Percentiles rank a stretch among this genome's conserved stretches.
Conservation (phyloP, 306 rosid genomes). For the Abrus precatorius region DNA sequence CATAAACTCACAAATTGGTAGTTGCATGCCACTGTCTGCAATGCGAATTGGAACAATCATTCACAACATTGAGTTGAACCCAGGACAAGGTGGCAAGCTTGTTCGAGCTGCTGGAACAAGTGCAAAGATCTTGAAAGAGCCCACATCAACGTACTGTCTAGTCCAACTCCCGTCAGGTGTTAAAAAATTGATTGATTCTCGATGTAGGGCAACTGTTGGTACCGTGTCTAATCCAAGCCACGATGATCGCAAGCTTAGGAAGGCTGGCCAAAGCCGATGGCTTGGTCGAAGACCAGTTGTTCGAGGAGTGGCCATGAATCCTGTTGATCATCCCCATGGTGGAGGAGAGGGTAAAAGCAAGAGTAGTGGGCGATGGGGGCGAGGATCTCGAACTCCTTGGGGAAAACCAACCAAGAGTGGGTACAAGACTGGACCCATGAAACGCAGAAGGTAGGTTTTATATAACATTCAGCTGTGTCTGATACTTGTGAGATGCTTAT, state of each 20-base stretch:
- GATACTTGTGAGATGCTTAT: constrained; percentile 24
- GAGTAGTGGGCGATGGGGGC: constrained; percentile 72
- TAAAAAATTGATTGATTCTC: constrained; percentile 72
- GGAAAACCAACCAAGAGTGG: constrained; percentile 88
- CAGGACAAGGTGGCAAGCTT: constrained; percentile 91
- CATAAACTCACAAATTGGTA: constrained; percentile 82
- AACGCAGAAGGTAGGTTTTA: constrained; percentile 57
- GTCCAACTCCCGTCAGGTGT: constrained; percentile 76
- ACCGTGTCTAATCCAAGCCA: constrained; percentile 85
- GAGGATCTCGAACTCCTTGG: constrained; percentile 77
- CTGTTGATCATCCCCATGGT: constrained; percentile 88
- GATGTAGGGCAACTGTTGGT: constrained; percentile 83
- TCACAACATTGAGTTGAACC: constrained; percentile 81
- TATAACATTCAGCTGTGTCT: constrained; percentile 31
- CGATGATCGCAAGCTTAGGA: constrained; percentile 70
- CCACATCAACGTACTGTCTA: constrained; percentile 63
- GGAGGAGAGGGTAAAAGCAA: constrained; percentile 91
- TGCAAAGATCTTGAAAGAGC: constrained; percentile 91
- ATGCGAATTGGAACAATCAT: constrained; percentile 93
- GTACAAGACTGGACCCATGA: constrained; percentile 79
- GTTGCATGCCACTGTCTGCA: constrained; percentile 81
- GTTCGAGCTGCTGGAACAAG: constrained; percentile 87
- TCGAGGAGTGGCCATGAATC: constrained; percentile 94
- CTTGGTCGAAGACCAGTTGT: constrained; percentile 79
- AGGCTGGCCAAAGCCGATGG: constrained; percentile 91